Percentiles rank a stretch among this genome's conserved stretches.
phyloP scores from a whole-genome alignment of 2,329 filamentous ascomycete genomes.

The Zymoseptoria ardabiliae region DNA sequence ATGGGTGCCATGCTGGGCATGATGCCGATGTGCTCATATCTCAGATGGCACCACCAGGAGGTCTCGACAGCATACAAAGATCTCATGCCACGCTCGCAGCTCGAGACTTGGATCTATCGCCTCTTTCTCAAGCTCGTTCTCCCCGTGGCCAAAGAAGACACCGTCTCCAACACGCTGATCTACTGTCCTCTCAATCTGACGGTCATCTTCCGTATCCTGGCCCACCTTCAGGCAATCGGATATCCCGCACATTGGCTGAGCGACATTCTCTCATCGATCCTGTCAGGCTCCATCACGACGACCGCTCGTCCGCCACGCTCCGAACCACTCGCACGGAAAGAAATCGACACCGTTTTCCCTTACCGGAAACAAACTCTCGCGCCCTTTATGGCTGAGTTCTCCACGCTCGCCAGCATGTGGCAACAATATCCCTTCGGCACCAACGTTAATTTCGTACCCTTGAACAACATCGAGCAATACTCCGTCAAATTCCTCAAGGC shows the following conservation, averaged over 20 bases:
- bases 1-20: not conserved
- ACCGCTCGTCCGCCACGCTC: slow-evolving; percentile 10
- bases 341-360: slow-evolving; percentile 1
- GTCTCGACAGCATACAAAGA: not conserved
- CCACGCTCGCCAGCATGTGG: slow-evolving; percentile 8
- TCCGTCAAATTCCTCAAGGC: slow-evolving; percentile 1
- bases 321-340: slow-evolving; percentile 6
- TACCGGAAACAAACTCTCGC: slow-evolving; percentile 3
- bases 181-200: slow-evolving; percentile 15
- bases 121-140: slow-evolving; percentile 12
- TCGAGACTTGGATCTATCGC: slow-evolving; percentile 6
- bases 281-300: slow-evolving; percentile 7
- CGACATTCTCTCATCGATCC: slow-evolving; percentile 2
- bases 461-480: slow-evolving; percentile 7
- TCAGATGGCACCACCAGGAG: not conserved
- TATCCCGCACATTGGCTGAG: slow-evolving; percentile 13
- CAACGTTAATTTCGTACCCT: not conserved
- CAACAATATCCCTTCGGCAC: slow-evolving; percentile 7
- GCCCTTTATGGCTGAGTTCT: slow-evolving; percentile 8
- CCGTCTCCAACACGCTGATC: slow-evolving; percentile 3
- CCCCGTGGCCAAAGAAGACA: slow-evolving; percentile 1
- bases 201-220: slow-evolving; percentile 6
- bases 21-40: slow-evolving; percentile 1
- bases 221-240: slow-evolving; percentile 8
- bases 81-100: not conserved